Evolutionary conservation across 2,329 filamentous ascomycete genomes (phyloP).

Genomic region (Calonectria pauciramosa): DNA sequence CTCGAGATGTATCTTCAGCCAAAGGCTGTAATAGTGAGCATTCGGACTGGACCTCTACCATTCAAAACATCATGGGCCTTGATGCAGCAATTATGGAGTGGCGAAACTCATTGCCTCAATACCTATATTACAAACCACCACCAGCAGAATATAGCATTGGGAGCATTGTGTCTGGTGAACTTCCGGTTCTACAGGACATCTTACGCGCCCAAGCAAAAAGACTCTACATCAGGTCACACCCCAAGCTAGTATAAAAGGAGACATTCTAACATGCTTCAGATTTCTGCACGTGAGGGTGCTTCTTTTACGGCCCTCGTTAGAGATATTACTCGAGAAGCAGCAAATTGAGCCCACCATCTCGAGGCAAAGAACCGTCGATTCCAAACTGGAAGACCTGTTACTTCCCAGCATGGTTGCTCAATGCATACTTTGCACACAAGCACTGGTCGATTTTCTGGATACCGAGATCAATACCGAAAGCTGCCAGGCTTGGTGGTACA

Average conservation of each 20-base stretch:
- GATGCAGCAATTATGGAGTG: neutral
- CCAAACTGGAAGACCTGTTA: neutral
- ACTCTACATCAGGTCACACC: neutral
- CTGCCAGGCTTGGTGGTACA: neutral
- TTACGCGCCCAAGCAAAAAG: neutral
- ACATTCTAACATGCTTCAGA: neutral
- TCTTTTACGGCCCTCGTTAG: neutral
- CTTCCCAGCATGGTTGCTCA: neutral
- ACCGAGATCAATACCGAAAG: neutral
- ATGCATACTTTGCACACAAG: neutral
- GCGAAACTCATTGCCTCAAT: neutral
- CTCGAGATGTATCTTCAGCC: neutral
- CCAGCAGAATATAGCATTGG: neutral
- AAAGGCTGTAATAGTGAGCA: neutral
- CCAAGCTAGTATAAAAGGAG: too few species aligned
- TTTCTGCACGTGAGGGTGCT: neutral
- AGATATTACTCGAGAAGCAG: neutral
- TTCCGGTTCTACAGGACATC: neutral
- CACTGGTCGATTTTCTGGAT: neutral
- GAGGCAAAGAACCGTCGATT: neutral
- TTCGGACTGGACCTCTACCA: neutral
- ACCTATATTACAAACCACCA: neutral
- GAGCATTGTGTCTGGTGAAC: accelerated
- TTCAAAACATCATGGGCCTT: neutral
- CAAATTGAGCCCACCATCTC: neutral